Conservation (phyloP, 1,284 basidiomycete species). For the Ceratobasidium sp. region DNA sequence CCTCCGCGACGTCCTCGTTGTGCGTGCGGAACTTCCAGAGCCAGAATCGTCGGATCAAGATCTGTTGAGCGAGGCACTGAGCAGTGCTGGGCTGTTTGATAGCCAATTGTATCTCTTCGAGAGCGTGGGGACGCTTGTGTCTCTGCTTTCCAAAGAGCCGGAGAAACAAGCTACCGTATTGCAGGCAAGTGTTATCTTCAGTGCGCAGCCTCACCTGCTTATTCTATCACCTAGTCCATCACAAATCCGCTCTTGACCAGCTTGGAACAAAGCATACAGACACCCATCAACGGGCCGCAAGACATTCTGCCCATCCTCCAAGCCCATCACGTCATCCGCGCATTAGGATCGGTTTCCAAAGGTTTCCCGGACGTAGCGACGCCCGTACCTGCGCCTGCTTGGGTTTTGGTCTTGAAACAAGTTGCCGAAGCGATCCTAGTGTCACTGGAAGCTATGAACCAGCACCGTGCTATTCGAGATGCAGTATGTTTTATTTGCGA, state of each 20-base stretch:
- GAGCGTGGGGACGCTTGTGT: slow-evolving; percentile 87
- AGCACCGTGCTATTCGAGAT: slow-evolving; percentile 90
- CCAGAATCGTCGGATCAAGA: slow-evolving; percentile 57
- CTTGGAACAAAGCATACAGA: slow-evolving; percentile 76
- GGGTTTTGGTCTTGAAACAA: slow-evolving; percentile 85
- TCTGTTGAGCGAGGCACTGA: slow-evolving; percentile 83
- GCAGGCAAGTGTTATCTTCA: slow-evolving; percentile 56
- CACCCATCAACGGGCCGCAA: slow-evolving; percentile 64
- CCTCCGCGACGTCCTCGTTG: slow-evolving; percentile 78
- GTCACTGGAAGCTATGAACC: slow-evolving; percentile 89
- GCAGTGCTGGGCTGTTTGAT: slow-evolving; percentile 81
- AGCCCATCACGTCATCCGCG: slow-evolving; percentile 97
- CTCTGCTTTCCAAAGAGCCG: slow-evolving; percentile 71
- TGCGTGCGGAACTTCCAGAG: slow-evolving; percentile 76
- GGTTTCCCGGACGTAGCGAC: slow-evolving; percentile 92
- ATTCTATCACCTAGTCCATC: slow-evolving; percentile 64
- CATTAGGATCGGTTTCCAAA: slow-evolving; percentile 94
- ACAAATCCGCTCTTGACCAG: slow-evolving; percentile 86
- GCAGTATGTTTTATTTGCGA: slow-evolving; percentile 71
- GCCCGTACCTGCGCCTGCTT: slow-evolving; percentile 79
- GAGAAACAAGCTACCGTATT: slow-evolving; percentile 82
- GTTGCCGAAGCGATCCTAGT: slow-evolving; percentile 92
- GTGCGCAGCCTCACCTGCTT: not conserved
- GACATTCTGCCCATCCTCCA: slow-evolving; percentile 84
- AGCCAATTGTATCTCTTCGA: slow-evolving; percentile 97